Conservation (phyloP, 768 basidiomycete species). For the Mycena amicta region DNA sequence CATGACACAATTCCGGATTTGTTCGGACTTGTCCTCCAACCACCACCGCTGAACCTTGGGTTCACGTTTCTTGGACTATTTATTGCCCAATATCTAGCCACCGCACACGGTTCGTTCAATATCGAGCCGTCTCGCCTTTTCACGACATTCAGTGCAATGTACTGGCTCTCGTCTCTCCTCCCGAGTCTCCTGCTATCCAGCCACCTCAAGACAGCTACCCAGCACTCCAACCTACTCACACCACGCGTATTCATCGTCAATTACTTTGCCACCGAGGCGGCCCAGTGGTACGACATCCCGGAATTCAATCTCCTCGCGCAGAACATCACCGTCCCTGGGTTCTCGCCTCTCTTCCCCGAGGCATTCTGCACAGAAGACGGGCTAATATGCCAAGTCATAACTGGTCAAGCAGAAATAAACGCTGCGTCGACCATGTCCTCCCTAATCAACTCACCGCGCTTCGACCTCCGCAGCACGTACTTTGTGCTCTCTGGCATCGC, state of each 20-base stretch:
- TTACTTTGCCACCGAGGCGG: constrained; percentile 9
- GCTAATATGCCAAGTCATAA: constrained; percentile 35
- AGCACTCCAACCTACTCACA: neutral
- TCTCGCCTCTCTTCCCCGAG: constrained; percentile 39
- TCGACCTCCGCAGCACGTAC: constrained; percentile 38
- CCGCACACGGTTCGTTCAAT: neutral
- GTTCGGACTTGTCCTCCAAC: neutral
- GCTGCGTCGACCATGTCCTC: constrained; percentile 36
- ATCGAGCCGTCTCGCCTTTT: neutral
- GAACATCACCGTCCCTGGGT: constrained; percentile 35
- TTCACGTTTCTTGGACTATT: neutral
- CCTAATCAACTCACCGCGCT: constrained; percentile 29
- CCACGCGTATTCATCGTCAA: neutral
- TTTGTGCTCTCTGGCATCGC: constrained; percentile 39
- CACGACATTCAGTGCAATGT: neutral
- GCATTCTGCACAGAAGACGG: constrained; percentile 33
- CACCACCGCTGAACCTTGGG: neutral
- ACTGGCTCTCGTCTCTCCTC: neutral
- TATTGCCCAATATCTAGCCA: neutral
- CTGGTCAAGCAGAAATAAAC: constrained; percentile 40
- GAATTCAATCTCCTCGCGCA: constrained; percentile 30
- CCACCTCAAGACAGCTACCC: neutral
- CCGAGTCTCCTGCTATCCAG: neutral
- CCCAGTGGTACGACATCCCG: constrained; percentile 26
- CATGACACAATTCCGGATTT: neutral